Percentiles rank a stretch among this genome's conserved stretches.
Conservation (phyloP, 495 filamentous ascomycete species). For the Pseudoneurospora amorphoporcata region DNA sequence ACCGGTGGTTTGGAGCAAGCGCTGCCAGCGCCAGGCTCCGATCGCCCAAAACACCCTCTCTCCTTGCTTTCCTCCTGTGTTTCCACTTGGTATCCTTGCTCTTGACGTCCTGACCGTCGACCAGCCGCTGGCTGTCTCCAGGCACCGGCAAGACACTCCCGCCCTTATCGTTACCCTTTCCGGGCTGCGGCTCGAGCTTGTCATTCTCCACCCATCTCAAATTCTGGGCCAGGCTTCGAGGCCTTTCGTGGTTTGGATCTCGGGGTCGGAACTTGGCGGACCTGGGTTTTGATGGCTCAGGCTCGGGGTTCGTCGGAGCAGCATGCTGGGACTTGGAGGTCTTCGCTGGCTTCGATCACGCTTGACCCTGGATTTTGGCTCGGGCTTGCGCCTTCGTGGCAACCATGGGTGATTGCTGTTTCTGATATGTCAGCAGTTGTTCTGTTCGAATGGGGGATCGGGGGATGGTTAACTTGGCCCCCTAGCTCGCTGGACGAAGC, state of each 20-base stretch:
- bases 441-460: not conserved
- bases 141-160: not conserved
- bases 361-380: not conserved
- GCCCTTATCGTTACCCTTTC: not conserved
- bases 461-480: not conserved
- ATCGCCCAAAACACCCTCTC: no score
- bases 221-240: not conserved
- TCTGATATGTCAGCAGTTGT: not conserved
- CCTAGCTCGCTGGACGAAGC: not conserved
- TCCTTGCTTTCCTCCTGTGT: no score
- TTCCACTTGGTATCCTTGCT: no score
- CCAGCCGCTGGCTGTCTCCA: not conserved
- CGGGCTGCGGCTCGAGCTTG: not conserved
- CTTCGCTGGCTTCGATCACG: not conserved
- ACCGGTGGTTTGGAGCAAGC: no score
- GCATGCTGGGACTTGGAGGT: not conserved
- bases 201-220: not conserved
- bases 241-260: not conserved
- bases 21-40: no score
- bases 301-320: not conserved
- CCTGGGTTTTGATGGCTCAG: not conserved
- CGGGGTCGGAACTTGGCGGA: not conserved
- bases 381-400: not conserved
- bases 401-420: not conserved
- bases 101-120: no score